phyloP scores from a whole-genome alignment of 257 asterid genomes.

The Echium plantagineum region DNA sequence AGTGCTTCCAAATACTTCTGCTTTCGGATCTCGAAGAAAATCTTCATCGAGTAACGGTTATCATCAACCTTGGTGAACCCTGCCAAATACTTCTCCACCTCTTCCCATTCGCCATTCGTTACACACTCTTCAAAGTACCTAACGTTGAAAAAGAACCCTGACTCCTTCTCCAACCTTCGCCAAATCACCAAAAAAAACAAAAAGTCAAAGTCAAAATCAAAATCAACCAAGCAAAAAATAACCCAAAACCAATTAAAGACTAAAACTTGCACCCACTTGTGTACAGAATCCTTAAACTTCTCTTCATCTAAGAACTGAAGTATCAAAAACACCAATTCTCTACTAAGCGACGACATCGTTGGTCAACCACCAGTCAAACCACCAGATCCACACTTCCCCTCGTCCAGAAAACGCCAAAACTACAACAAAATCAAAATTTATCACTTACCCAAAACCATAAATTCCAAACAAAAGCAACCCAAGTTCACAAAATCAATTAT shows the following conservation, averaged over 20 bases:
- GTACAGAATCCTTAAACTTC: conserved; percentile 40
- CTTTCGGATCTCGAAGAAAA: conserved; percentile 49
- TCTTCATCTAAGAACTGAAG: conserved; percentile 54
- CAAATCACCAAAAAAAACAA: conserved; percentile 11
- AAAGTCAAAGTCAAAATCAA: conserved; percentile 1
- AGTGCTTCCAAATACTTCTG: conserved; percentile 62
- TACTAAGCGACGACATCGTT: conserved; percentile 36
- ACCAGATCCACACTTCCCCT: conserved; percentile 18
- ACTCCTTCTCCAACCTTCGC: conserved; percentile 57
- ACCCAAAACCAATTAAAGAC: background rate
- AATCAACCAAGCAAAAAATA: background rate
- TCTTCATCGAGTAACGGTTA: conserved; percentile 41
- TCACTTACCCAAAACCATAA: no score
- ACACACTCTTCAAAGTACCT: conserved; percentile 44
- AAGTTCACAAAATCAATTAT: no score
- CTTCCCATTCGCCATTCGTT: conserved; percentile 51
- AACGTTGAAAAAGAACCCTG: conserved; percentile 49
- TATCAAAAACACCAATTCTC: conserved; percentile 44
- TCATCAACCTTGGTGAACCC: conserved; percentile 57
- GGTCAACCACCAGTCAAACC: conserved; percentile 13
- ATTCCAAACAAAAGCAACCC: no score
- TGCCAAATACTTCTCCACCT: conserved; percentile 41
- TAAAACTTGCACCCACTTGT: conserved; percentile 25
- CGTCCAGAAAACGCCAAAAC: background rate
- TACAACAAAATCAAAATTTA: no score